A percentile compares a stretch with the other conserved stretches of the same genome.
Evolutionary conservation across 2,329 filamentous ascomycete species (phyloP).

Genomic region (Alternaria sp.): DNA sequence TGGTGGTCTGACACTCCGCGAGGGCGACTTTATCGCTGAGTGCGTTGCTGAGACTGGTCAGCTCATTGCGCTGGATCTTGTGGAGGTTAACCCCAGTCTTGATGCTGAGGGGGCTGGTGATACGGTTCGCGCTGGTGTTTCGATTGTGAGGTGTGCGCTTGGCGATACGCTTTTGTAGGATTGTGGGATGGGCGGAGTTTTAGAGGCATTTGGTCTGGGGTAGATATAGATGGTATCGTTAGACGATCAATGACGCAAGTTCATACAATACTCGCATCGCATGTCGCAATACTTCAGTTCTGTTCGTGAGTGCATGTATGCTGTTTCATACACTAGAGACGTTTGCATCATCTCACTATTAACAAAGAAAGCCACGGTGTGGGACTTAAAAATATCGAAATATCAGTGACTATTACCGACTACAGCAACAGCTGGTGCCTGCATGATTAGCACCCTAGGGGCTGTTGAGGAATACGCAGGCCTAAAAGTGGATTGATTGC

Average conservation of each 20-base stretch:
- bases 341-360: too few relatives aligned
- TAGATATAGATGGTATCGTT: background rate
- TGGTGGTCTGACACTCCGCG: slow-evolving; percentile 88
- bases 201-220: background rate
- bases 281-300: accelerated
- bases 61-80: slow-evolving; percentile 63
- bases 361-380: background rate
- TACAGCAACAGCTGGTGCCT: too few relatives aligned
- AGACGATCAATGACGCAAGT: background rate
- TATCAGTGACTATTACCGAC: too few relatives aligned
- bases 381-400: too few relatives aligned
- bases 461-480: too few relatives aligned
- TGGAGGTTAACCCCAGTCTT: slow-evolving; percentile 60
- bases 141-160: slow-evolving; percentile 86
- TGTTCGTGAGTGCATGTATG: too few relatives aligned
- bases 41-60: slow-evolving; percentile 63
- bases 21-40: slow-evolving; percentile 96
- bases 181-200: background rate
- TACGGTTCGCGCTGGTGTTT: slow-evolving; percentile 89
- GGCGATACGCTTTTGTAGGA: slow-evolving; percentile 83
- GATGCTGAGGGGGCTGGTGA: slow-evolving; percentile 71
- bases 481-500: too few relatives aligned
- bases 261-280: background rate
- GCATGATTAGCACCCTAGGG: too few relatives aligned
- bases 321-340: too few relatives aligned